These are phyloP conservation scores for Coniochaeta sp. DNA, from an alignment of 2,329 filamentous ascomycete genomes.

Conservation along the genomic window DNA sequence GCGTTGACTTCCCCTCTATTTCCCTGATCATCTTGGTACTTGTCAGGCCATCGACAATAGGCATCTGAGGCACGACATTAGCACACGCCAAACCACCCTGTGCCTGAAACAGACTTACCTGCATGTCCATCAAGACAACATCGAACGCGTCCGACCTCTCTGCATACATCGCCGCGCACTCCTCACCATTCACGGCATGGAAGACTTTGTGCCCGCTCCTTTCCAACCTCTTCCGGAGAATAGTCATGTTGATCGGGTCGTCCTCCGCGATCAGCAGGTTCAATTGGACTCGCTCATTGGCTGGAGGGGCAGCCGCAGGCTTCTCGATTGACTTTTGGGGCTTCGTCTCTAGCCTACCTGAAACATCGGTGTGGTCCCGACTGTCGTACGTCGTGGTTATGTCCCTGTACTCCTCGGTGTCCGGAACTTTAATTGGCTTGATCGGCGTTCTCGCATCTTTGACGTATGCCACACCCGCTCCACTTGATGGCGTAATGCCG, in stretches of 20 bases:
- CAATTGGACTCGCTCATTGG: conserved; percentile 20
- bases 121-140: conserved; percentile 86
- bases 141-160: conserved; percentile 61
- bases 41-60: conserved; percentile 76
- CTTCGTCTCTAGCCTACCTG: background rate
- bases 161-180: conserved; percentile 66
- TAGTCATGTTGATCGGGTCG: conserved; percentile 78
- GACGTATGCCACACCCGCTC: conserved; percentile 28
- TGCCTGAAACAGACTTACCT: conserved; percentile 47
- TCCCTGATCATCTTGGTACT: conserved; percentile 79
- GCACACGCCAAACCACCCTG: background rate
- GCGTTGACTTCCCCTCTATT: conserved; percentile 51
- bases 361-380: background rate
- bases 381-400: background rate
- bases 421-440: conserved; percentile 39
- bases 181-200: conserved; percentile 75
- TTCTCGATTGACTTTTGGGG: background rate
- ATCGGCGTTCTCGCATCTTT: conserved; percentile 37
- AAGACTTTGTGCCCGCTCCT: conserved; percentile 65
- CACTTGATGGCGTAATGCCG: background rate
- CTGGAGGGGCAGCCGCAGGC: background rate
- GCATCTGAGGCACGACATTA: conserved; percentile 56
- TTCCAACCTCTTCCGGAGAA: conserved; percentile 72
- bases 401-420: conserved; percentile 30
- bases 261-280: conserved; percentile 78